Conservation (phyloP, 495 filamentous ascomycete species). For the Umbilicaria muhlenbergii region DNA sequence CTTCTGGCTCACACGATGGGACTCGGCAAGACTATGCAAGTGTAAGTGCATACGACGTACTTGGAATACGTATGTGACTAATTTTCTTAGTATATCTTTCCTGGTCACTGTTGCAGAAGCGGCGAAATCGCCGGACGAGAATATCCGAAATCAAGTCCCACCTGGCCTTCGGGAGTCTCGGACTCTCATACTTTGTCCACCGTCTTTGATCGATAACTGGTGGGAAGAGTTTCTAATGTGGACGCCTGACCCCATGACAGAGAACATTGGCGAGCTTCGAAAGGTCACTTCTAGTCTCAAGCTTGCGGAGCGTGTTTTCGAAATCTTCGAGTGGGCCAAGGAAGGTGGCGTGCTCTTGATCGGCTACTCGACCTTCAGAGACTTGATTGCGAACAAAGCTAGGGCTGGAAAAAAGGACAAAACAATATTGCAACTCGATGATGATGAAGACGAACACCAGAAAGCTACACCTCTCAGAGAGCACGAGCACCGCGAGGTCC, state of each 20-base stretch:
- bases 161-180: slow-evolving; percentile 39
- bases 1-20: slow-evolving; percentile 89
- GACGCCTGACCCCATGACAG: slow-evolving; percentile 27
- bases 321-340: slow-evolving; percentile 40
- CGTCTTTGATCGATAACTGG: slow-evolving; percentile 71
- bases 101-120: slow-evolving; percentile 58
- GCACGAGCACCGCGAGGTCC: slow-evolving; percentile 22
- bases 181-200: slow-evolving; percentile 61
- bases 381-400: slow-evolving; percentile 23
- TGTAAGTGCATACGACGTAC: slow-evolving; percentile 25
- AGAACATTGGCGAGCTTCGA: slow-evolving; percentile 32
- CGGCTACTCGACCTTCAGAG: slow-evolving; percentile 53
- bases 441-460: slow-evolving; percentile 10
- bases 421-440: not conserved
- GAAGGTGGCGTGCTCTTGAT: slow-evolving; percentile 61
- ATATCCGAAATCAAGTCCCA: slow-evolving; percentile 51
- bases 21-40: slow-evolving; percentile 85
- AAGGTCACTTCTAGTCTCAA: slow-evolving; percentile 27
- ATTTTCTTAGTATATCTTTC: slow-evolving; percentile 45
- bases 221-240: slow-evolving; percentile 57
- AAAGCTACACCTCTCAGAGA: slow-evolving; percentile 15
- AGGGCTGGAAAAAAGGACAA: slow-evolving; percentile 1
- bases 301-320: slow-evolving; percentile 20
- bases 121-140: slow-evolving; percentile 36
- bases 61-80: not conserved